These are phyloP conservation scores for Condylostoma magnum DNA, from an alignment of 169 alveolate genomes.

Conservation along the genomic window DNA sequence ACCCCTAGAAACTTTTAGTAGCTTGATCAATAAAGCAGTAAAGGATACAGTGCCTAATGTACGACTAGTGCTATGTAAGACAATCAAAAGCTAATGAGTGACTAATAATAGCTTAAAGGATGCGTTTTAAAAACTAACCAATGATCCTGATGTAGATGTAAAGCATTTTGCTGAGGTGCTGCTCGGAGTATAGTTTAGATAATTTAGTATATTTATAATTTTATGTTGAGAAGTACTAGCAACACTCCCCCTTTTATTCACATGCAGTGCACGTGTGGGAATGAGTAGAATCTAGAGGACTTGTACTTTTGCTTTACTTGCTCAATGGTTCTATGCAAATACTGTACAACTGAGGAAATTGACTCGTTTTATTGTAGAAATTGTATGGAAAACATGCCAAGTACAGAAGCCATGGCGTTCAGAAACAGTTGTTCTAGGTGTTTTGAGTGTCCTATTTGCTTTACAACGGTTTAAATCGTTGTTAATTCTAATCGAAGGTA, in stretches of 20 bases:
- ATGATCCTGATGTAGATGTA: slow-evolving; percentile 74
- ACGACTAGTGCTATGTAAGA: slow-evolving; percentile 55
- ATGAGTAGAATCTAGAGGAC: slow-evolving; percentile 37
- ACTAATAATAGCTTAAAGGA: not conserved
- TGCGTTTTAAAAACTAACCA: slow-evolving; percentile 30
- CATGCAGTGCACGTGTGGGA: slow-evolving; percentile 33
- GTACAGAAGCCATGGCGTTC: slow-evolving; percentile 55
- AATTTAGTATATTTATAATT: too few relatives aligned
- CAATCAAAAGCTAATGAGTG: slow-evolving; percentile 5
- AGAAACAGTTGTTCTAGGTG: slow-evolving; percentile 53
- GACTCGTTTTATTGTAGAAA: slow-evolving; percentile 65
- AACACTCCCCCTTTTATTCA: slow-evolving; percentile 35
- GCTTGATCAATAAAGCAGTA: slow-evolving; percentile 58
- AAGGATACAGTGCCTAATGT: slow-evolving; percentile 73
- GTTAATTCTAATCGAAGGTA: not conserved
- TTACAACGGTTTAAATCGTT: not conserved
- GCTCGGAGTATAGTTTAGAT: too few relatives aligned
- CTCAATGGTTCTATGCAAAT: slow-evolving; percentile 34
- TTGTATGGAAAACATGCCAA: slow-evolving; percentile 60
- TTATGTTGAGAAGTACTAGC: slow-evolving; percentile 31
- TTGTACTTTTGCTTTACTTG: slow-evolving; percentile 43
- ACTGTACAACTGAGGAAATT: slow-evolving; percentile 51
- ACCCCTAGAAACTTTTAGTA: slow-evolving; percentile 36
- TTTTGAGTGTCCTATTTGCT: slow-evolving; percentile 63
- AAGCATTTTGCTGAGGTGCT: slow-evolving; percentile 68